Evolutionary conservation across 1,139 yeast species (phyloP).

Genomic region (Yamadazyma dushanensis): DNA sequence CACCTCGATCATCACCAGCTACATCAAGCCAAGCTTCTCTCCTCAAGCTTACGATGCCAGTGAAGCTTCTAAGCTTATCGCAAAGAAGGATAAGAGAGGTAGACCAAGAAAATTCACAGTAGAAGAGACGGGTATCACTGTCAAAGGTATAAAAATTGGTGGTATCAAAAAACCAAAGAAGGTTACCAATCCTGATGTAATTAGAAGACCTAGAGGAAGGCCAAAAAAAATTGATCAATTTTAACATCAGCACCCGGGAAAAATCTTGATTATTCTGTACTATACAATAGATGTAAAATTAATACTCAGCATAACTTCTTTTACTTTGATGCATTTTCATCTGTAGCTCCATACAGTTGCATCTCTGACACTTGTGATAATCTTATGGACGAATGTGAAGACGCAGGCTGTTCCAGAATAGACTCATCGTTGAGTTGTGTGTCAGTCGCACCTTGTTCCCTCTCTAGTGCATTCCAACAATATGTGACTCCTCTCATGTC

Average conservation of each 20-base stretch:
- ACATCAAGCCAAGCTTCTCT: slow-evolving; percentile 7
- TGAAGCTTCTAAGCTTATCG: slow-evolving; percentile 39
- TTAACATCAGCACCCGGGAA: background rate
- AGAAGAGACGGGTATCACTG: slow-evolving; percentile 50
- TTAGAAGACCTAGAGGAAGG: slow-evolving; percentile 18
- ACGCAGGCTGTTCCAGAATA: background rate
- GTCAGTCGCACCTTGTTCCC: background rate
- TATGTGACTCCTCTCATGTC: too few species aligned
- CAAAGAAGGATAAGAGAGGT: slow-evolving; percentile 48
- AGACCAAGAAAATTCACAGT: slow-evolving; percentile 54
- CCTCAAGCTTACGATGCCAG: slow-evolving; percentile 30
- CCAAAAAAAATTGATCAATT: slow-evolving; percentile 13
- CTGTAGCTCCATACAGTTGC: slow-evolving; percentile 2
- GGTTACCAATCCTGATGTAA: slow-evolving; percentile 16
- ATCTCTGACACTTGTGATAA: background rate
- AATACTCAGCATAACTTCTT: too few species aligned
- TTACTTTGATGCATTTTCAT: background rate
- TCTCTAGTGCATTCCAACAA: too few species aligned
- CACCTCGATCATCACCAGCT: slow-evolving; percentile 11
- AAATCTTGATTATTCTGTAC: background rate
- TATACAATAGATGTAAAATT: slow-evolving; percentile 2
- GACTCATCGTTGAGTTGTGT: too few species aligned
- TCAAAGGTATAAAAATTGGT: slow-evolving; percentile 45
- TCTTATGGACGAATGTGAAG: background rate
- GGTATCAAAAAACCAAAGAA: slow-evolving; percentile 31